Conservation (phyloP, 2,329 filamentous ascomycete genomes). For the Ilyonectria destructans region DNA sequence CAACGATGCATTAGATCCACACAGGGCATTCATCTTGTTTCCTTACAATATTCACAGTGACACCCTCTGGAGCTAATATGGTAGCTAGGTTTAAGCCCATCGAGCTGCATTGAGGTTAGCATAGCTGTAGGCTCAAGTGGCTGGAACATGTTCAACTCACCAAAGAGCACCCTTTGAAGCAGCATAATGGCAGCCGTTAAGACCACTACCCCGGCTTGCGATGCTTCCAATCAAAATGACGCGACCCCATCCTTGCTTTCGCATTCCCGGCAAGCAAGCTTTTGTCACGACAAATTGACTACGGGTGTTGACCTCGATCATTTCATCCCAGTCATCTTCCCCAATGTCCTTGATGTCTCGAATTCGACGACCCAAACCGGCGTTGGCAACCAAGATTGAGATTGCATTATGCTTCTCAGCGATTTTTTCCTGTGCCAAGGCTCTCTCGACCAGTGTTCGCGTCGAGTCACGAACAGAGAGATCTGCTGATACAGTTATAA, state of each 20-base stretch:
- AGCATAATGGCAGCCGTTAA: slow-evolving; percentile 56
- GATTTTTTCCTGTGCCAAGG: slow-evolving; percentile 24
- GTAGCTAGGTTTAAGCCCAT: slow-evolving; percentile 56
- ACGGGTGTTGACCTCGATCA: slow-evolving; percentile 54
- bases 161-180: slow-evolving; percentile 53
- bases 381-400: slow-evolving; percentile 12
- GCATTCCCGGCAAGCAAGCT: slow-evolving; percentile 52
- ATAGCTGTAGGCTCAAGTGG: slow-evolving; percentile 12
- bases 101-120: slow-evolving; percentile 41
- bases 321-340: slow-evolving; percentile 56
- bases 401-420: slow-evolving; percentile 16
- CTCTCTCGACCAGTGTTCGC: slow-evolving; percentile 11
- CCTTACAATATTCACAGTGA: slow-evolving; percentile 55
- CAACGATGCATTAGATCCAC: neutral
- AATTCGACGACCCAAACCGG: slow-evolving; percentile 53
- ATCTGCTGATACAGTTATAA: slow-evolving; percentile 48
- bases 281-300: slow-evolving; percentile 55
- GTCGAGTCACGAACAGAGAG: slow-evolving; percentile 45
- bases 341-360: slow-evolving; percentile 52
- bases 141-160: slow-evolving; percentile 21
- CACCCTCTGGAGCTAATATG: slow-evolving; percentile 50
- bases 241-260: slow-evolving; percentile 52
- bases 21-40: neutral
- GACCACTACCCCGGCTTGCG: slow-evolving; percentile 53
- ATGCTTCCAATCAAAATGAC: slow-evolving; percentile 55